Evolutionary conservation across 2,329 filamentous ascomycete genomes (phyloP), one percentile per base, ranked within the genome.

Genomic region (Knufia petricola): DNA sequence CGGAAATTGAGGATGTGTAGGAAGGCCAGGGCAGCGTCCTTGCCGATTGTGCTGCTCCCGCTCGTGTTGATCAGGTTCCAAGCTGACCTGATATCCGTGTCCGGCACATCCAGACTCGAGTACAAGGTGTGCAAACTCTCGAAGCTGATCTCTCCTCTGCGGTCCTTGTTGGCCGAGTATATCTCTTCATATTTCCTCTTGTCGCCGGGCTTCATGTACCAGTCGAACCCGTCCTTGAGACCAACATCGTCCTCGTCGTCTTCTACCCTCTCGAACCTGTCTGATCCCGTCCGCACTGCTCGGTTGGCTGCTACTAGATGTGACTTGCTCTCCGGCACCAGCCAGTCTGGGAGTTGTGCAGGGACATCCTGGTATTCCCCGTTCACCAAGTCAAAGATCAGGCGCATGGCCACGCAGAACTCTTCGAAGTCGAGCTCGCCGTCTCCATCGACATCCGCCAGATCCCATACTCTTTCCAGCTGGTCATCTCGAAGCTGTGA

Each of bases 1-100:
- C 92, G 81, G 72, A 92, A 85, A 70, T 94, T 95, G 49, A 98
- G 81, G 60, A 98, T 94, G 69, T 98, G 92, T 41, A 98, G 76
- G 69, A 98, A 98, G 13, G 88, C 89, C 32, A 98, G 80, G 53
- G 83, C 84, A 43, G 92, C 90, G 66, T 98, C 90, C 71, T 96
- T 96, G 66, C 88, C 90, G 65, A 98, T 92, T 43, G 82, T 81
- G 23, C 82, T 74, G 20, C 78, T 76, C 48, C 87, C 87, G 23
- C 85, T 89, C 4, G 90, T 92, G 71, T 98, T 98, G 61, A 96
- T 85, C 15, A 98, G 78, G 68, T 96, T 98, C 90, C 92, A 96
- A 7, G 89, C 90, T 15, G 85, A 92, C 58, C 87, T 81, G 56
- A 95, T 76, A 64, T 96, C 90, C 46, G 78, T 82, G 61, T 84